Evolutionary conservation across 805 yeast genomes (phyloP), one percentile per base, ranked within the genome.

Genomic region (Myxozyma lipomycoides): DNA sequence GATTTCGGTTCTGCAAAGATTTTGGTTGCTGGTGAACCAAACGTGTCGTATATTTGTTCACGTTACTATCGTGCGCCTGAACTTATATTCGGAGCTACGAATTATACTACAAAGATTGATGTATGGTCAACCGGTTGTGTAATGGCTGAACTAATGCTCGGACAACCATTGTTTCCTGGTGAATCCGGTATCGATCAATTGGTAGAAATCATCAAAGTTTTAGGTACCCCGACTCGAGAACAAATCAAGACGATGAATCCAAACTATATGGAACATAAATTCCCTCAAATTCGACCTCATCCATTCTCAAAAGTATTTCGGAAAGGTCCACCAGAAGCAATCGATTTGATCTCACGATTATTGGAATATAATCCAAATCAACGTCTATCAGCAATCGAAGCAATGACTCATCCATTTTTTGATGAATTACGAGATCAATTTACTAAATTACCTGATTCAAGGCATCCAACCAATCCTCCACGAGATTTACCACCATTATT

Each of bases 81-180:
- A 70, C 79, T 93, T 61, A 93, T 93, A 54, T 93, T 93, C 73
- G 98, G 98, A 18, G 95, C 98, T 12, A 85, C 95, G 24, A 87
- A 90, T 69, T 93, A 93, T 70, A 88, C 98, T 5, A 89, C 97
- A 26, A 90, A 91, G 68, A 93, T 93, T 59, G 98, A 93, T 67
- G 81, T 93, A 43, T 93, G 98, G 98, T 86, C 96, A 12, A 88
- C 95, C 12, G 96, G 96, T 19, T 93, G 98, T 73, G 98, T 93
- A 21, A 89, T 93, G 87, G 98, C 98, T 3, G 98, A 93, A 71
- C 73, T 93, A 63, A 80, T 90, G 57, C 76, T 93, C 50, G 98
- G 98, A 17, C 97, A 89, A 67, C 98, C 98, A 12, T 73, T 93
- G 59, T 93, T 93, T 72, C 98, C 98, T 10, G 98, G 98, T 40